A percentile compares a stretch with the other conserved stretches of the same genome.
Conservation (phyloP, 2,329 filamentous ascomycete genomes). For the Rhinocladiella similis region DNA sequence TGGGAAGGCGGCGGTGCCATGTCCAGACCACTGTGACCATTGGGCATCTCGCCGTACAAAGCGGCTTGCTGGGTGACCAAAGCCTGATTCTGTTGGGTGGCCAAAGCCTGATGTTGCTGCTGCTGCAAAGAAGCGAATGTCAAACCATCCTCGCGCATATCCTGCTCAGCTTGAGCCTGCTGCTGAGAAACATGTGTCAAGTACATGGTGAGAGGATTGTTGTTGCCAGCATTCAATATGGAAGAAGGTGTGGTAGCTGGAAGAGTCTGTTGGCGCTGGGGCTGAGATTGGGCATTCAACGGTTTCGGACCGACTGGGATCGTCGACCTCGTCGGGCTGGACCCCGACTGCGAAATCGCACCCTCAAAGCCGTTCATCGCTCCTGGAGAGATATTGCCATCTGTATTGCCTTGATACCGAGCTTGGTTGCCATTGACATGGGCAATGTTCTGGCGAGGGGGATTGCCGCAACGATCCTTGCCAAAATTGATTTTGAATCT, state of each 20-base stretch:
- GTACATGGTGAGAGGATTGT: conserved; percentile 92
- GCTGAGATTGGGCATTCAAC: conserved; percentile 54
- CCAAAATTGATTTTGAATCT: conserved; percentile 99
- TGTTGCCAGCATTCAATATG: conserved; percentile 74
- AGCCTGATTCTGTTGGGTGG: conserved; percentile 61
- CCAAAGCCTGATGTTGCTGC: conserved; percentile 64
- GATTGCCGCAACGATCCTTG: conserved; percentile 96
- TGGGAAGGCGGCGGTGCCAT: conserved; percentile 29
- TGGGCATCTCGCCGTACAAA: conserved; percentile 69
- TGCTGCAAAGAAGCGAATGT: conserved; percentile 50
- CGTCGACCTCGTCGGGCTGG: conserved; percentile 60
- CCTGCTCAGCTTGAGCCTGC: conserved; percentile 68
- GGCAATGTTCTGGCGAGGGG: conserved; percentile 79
- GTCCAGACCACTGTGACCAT: conserved; percentile 56
- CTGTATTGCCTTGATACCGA: conserved; percentile 57
- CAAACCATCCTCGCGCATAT: conserved; percentile 44
- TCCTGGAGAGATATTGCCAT: conserved; percentile 57
- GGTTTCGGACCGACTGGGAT: conserved; percentile 56
- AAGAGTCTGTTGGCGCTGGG: conserved; percentile 48
- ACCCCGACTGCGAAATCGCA: conserved; percentile 57
- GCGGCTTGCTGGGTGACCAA: conserved; percentile 76
- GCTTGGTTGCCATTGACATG: conserved; percentile 62
- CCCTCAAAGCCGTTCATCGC: conserved; percentile 60
- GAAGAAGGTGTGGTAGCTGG: conserved; percentile 67
- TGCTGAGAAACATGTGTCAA: conserved; percentile 70